Conservation (phyloP, 2,329 filamentous ascomycete species). For the Sporothrix pallida region DNA sequence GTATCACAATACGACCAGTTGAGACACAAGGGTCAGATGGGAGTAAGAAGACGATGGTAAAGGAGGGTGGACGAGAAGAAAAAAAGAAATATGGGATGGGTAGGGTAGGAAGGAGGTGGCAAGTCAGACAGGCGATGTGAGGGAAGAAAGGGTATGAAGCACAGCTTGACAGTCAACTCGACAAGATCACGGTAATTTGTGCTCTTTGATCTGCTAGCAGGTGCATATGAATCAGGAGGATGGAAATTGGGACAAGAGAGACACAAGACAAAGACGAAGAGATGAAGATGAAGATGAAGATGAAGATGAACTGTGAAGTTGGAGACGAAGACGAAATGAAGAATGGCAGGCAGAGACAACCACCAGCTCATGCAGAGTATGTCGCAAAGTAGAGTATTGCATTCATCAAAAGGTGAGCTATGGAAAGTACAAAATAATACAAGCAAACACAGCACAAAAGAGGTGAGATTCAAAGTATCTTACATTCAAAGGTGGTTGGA, state of each 20-base stretch:
- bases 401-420: not conserved
- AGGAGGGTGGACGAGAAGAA: not conserved
- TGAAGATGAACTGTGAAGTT: slow-evolving; percentile 22
- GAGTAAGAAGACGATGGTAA: not conserved
- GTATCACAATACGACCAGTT: slow-evolving; percentile 26
- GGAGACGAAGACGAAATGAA: not conserved
- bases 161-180: no score
- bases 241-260: not conserved
- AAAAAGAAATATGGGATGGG: no score
- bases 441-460: not conserved
- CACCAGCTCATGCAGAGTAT: not conserved
- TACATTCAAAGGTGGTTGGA: not conserved
- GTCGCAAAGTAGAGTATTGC: not conserved
- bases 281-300: slow-evolving; percentile 23
- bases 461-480: not conserved
- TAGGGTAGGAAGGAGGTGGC: no score
- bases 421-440: not conserved
- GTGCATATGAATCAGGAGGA: slow-evolving; percentile 29
- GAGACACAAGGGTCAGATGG: slow-evolving; percentile 16
- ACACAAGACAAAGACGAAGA: slow-evolving; percentile 2
- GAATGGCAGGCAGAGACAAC: not conserved
- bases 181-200: slow-evolving; percentile 7
- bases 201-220: slow-evolving; percentile 27
- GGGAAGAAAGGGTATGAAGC: no score
- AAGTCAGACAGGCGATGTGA: no score